phyloP scores from a whole-genome alignment of 1,284 basidiomycete species.

The Tylopilus sp. region DNA sequence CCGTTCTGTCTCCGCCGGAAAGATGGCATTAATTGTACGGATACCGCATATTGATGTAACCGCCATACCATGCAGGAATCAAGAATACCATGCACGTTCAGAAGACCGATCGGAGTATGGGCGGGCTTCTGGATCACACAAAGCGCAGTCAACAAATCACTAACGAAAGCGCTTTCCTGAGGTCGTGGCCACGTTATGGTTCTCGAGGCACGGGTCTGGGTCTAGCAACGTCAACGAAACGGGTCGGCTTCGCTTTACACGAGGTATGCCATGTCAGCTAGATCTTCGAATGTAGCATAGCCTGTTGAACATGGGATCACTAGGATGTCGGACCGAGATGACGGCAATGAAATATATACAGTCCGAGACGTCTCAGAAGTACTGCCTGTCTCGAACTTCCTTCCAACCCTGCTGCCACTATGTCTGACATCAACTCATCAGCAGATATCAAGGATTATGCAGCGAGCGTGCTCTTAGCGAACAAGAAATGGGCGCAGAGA shows the following conservation, averaged over 20 bases:
- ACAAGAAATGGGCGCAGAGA: constrained; percentile 19
- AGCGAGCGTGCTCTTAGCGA: constrained; percentile 10
- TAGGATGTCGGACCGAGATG: no score
- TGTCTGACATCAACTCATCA: constrained; percentile 1
- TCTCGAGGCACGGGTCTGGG: no score
- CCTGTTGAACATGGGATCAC: no score
- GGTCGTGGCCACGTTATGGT: no score
- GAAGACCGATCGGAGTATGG: no score
- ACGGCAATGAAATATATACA: neutral
- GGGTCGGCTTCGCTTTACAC: no score
- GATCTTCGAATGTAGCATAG: no score
- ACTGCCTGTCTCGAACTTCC: no score
- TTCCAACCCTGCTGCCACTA: neutral
- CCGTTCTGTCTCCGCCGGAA: neutral
- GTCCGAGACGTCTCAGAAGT: no score
- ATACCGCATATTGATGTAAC: constrained; percentile 21
- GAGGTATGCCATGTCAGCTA: no score
- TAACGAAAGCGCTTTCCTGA: neutral
- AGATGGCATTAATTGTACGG: constrained; percentile 15
- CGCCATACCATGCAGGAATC: constrained; percentile 13
- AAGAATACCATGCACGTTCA: constrained; percentile 4
- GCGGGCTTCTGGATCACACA: neutral
- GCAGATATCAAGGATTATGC: neutral
- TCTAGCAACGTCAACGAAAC: no score
- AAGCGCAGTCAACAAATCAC: no score